A percentile compares a stretch with the other conserved stretches of the same genome.
phyloP scores from a whole-genome alignment of 352 stramenopile genomes.

The Pythium phragmitis region DNA sequence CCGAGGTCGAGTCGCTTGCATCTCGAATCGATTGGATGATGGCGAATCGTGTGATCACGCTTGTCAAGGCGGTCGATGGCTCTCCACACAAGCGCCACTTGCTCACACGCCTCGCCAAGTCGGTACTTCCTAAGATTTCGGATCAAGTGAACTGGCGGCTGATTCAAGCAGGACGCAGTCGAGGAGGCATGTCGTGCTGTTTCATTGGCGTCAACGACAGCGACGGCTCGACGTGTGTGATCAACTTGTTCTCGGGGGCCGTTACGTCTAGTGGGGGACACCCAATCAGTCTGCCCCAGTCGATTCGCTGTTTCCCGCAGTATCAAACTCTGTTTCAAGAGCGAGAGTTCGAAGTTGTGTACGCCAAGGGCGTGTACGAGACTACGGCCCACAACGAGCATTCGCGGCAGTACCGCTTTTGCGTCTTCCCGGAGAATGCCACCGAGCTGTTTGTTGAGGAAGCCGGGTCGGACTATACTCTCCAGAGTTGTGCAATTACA shows the following conservation, averaged over 20 bases:
- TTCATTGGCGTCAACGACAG: slow-evolving; percentile 29
- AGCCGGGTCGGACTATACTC: slow-evolving; percentile 17
- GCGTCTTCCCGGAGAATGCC: slow-evolving; percentile 1
- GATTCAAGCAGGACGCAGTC: neutral
- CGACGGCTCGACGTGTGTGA: slow-evolving; percentile 30
- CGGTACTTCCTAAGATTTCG: slow-evolving; percentile 9
- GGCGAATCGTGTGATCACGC: slow-evolving; percentile 19
- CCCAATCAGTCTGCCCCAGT: slow-evolving; percentile 35
- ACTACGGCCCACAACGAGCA: slow-evolving; percentile 26
- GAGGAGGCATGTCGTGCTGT: slow-evolving; percentile 27
- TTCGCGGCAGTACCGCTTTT: slow-evolving; percentile 42
- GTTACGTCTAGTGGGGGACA: slow-evolving; percentile 43
- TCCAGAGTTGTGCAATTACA: slow-evolving; percentile 33
- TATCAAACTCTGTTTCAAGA: slow-evolving; percentile 47
- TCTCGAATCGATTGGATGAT: slow-evolving; percentile 37
- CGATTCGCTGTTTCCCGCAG: slow-evolving; percentile 31
- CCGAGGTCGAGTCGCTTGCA: slow-evolving; percentile 4
- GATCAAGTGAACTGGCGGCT: slow-evolving; percentile 27
- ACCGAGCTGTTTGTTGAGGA: slow-evolving; percentile 39
- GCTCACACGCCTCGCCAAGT: slow-evolving; percentile 2
- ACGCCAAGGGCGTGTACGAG: slow-evolving; percentile 29
- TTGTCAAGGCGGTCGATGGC: slow-evolving; percentile 1
- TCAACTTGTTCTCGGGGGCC: slow-evolving; percentile 52
- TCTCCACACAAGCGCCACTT: neutral
- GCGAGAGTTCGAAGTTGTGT: slow-evolving; percentile 53